Evolutionary conservation across 768 basidiomycete genomes (phyloP).

Genomic region (Boletales sp.): DNA sequence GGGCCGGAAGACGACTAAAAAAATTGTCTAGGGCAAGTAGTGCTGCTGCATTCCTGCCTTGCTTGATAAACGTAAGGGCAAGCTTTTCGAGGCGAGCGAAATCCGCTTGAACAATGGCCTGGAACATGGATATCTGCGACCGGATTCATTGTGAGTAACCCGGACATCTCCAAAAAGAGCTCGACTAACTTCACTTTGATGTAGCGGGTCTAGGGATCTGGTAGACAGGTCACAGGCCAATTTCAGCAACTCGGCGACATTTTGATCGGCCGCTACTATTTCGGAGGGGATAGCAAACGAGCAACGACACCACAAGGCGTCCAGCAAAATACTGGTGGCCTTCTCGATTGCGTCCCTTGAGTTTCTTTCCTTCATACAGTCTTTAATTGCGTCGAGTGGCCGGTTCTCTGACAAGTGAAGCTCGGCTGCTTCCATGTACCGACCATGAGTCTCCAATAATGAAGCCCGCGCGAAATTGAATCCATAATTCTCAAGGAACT

Average conservation of each 20-base stretch:
- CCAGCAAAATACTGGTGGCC: slow-evolving; percentile 39
- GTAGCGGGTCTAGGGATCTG: slow-evolving; percentile 3
- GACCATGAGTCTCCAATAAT: slow-evolving; percentile 41
- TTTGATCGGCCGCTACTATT: not conserved
- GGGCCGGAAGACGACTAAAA: slow-evolving; percentile 4
- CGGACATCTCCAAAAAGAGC: not conserved
- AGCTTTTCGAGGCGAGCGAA: slow-evolving; percentile 29
- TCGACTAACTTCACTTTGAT: slow-evolving; percentile 11
- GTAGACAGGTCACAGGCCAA: slow-evolving; percentile 16
- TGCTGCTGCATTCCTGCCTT: not conserved
- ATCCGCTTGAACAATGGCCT: slow-evolving; percentile 27
- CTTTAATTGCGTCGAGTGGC: slow-evolving; percentile 42
- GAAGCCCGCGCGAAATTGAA: slow-evolving; percentile 47
- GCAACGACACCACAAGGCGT: slow-evolving; percentile 43
- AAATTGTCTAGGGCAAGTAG: slow-evolving; percentile 9
- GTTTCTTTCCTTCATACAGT: slow-evolving; percentile 36
- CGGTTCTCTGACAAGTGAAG: slow-evolving; percentile 48
- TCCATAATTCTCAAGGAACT: slow-evolving; percentile 53
- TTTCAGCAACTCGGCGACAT: slow-evolving; percentile 22
- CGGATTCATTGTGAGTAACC: not conserved
- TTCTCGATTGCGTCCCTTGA: slow-evolving; percentile 26
- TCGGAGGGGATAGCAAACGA: slow-evolving; percentile 36
- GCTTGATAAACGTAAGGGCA: slow-evolving; percentile 25
- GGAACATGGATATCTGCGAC: slow-evolving; percentile 30
- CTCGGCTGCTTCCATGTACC: slow-evolving; percentile 48